Base-by-base conservation (phyloP, 2,329 filamentous ascomycete genomes). In the Hymenoscyphus scutula region DNA sequence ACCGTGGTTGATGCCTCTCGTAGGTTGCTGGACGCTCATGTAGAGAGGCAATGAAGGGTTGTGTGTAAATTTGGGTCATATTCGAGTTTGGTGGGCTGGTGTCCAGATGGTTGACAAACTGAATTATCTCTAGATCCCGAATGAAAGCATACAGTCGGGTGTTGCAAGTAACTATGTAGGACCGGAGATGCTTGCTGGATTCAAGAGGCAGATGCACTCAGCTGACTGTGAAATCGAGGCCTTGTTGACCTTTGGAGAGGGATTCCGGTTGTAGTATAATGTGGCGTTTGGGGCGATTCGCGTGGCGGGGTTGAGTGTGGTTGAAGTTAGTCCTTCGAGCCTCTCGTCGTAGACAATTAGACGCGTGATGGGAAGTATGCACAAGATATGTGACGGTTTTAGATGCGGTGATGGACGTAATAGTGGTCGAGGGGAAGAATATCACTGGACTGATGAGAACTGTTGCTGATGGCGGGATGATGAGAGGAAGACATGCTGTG, bases 41-140 rank as follows among this genome's bases (percentile, higher is more conserved):
- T 8, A 67, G 64, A 63, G 68, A 67, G 45, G 67, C 56, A 53
- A 65, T 60, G 61, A 68, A 60, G 53, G 67, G 58, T 58, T 60
- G 65, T 25, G 67, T 67, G 66, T 71, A 72, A 69, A 71, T 67
- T 66, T 72, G 70, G 65, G 70, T 70, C 71, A 73, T 73, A 53
- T 64, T 71, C 59, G 63, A 60, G 45, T 53, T 48, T 55, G 23
- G 32, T 56, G 55, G 34, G 5, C 11, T 48, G n/a, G 27, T 38
- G 17, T 57, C 30, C 32, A 45, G 25, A 37, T 11, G 25, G 11
- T 57, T 45, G 30, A 37, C 32, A 37, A 57, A 41, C 56, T 30
- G 30, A 38, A 19, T 25, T 32, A 38, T 51, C 34, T 37, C 34
- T 37, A 37, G 34, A 29, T 19, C 38, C 58, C 23, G 53, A 62